Evolutionary conservation across 495 filamentous ascomycete genomes (phyloP).

Genomic region (Penicillium crystallinum): DNA sequence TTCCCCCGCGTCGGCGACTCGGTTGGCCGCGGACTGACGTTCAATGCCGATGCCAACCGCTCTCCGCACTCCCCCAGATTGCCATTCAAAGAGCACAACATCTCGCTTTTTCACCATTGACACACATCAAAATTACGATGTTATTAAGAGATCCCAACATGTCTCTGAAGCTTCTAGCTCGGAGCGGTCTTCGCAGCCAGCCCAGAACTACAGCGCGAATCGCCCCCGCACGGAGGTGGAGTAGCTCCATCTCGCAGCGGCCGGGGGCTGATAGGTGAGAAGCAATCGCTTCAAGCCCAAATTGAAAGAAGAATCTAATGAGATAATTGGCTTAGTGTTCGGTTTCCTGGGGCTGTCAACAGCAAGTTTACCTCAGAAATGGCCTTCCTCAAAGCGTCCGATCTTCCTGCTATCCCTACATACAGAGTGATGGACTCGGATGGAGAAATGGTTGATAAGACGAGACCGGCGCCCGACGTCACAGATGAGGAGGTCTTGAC

Average conservation of each 20-base stretch:
- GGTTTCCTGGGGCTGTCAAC: slow-evolving; percentile 92
- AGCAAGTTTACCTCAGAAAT: slow-evolving; percentile 82
- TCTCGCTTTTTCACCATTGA: background rate
- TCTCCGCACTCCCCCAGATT: slow-evolving; percentile 31
- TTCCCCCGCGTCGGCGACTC: slow-evolving; percentile 3
- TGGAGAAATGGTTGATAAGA: slow-evolving; percentile 70
- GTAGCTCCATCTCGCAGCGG: slow-evolving; percentile 58
- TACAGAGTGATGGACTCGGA: slow-evolving; percentile 84
- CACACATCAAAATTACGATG: background rate
- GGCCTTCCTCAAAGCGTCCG: slow-evolving; percentile 64
- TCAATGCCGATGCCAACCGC: slow-evolving; percentile 33
- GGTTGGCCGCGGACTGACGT: slow-evolving; percentile 26
- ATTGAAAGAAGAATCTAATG: background rate
- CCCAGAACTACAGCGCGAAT: background rate
- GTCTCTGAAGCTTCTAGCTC: slow-evolving; percentile 19
- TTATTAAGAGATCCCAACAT: slow-evolving; percentile 16
- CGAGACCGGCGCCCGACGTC: slow-evolving; percentile 54
- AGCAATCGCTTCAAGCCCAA: background rate
- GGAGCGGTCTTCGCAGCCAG: background rate
- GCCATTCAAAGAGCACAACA: background rate
- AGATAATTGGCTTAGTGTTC: slow-evolving; percentile 49
- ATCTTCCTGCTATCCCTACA: slow-evolving; percentile 67
- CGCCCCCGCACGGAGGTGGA: slow-evolving; percentile 41
- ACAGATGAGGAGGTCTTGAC: slow-evolving; percentile 61
- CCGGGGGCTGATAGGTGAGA: slow-evolving; percentile 61